Conservation (phyloP, 306 rosid species). For the Hippophae gyantsensis region DNA sequence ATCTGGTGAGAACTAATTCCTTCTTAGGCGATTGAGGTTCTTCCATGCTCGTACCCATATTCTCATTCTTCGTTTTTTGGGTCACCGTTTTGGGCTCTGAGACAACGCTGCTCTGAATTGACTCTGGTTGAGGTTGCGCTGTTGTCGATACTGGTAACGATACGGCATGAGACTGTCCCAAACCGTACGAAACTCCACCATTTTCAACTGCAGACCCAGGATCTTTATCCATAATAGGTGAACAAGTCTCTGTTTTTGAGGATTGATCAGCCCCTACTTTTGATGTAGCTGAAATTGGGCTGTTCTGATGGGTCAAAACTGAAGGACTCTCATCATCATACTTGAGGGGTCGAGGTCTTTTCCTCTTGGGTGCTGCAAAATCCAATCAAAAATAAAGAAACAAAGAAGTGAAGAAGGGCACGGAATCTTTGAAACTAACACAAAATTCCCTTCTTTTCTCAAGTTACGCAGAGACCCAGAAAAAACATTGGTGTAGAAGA, state of each 20-base stretch:
- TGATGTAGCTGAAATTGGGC: constrained; percentile 41
- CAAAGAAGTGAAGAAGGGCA: constrained; percentile 1
- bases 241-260: constrained; percentile 31
- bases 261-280: constrained; percentile 46
- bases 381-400: constrained; percentile 3
- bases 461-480: constrained; percentile 14
- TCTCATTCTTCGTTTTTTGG: constrained; percentile 46
- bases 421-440: constrained; percentile 1
- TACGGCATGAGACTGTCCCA: constrained; percentile 24
- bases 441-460: constrained; percentile 1
- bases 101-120: constrained; percentile 30
- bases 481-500: constrained; percentile 15
- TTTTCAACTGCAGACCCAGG: constrained; percentile 54
- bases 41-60: constrained; percentile 36
- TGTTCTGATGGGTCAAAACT: constrained; percentile 29
- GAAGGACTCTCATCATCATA: constrained; percentile 55
- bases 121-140: constrained; percentile 13
- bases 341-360: constrained; percentile 68
- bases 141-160: constrained; percentile 29
- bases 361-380: constrained; percentile 77
- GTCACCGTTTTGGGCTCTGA: constrained; percentile 32
- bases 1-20: constrained; percentile 41
- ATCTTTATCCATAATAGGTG: constrained; percentile 38
- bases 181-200: constrained; percentile 21
- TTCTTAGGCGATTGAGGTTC: constrained; percentile 59